Evolutionary conservation across 441 rosid genomes (phyloP), one percentile per base, ranked within the genome.

Genomic region (Macaranga tanarius): DNA sequence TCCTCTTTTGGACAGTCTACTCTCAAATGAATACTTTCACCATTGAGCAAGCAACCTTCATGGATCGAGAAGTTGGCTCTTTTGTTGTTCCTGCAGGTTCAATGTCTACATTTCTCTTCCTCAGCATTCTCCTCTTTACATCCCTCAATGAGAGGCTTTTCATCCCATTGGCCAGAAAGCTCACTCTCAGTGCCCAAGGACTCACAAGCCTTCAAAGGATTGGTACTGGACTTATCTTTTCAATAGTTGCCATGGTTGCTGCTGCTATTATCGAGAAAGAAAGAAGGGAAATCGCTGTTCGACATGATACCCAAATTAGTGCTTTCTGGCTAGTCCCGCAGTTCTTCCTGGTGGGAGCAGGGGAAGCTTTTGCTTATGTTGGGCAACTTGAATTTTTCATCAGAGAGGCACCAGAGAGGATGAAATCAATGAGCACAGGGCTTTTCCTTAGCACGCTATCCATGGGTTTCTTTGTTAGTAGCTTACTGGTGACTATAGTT

Each of bases 341-440:
- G 62, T 91, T 78, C 69, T 88, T 92, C 79, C 86, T 91, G 0
- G 95, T 92, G 10, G 99, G 99, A 42, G 87, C 92, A 0, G 99
- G 97, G 12, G 97, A 95, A 59, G 97, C 94, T 5, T 95, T 95
- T 69, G 93, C 85, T 48, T 92, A 95, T 20, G 96, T 89, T 15
- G 97, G 97, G 59, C 96, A 95, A n/a, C 97, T 95, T 40, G 97
- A 95, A 85, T 95, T 92, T 78, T 95, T 92, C 82, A 88, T 91
- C 47, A 82, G 91, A 61, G 97, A 95, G 77, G 94, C 97, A 48
- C 97, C 97, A 0, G 93, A 87, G 64, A 84, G 93, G 73, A 92
- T 90, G 96, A 95, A 92, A 75, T 87, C 97, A 5, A 92, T 89
- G 95, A 95, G 99, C 86, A 95, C 97, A 0, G 97, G 97, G 23